Base-by-base conservation (phyloP, 352 stramenopile genomes). In the Phytophthora sansomeana region DNA sequence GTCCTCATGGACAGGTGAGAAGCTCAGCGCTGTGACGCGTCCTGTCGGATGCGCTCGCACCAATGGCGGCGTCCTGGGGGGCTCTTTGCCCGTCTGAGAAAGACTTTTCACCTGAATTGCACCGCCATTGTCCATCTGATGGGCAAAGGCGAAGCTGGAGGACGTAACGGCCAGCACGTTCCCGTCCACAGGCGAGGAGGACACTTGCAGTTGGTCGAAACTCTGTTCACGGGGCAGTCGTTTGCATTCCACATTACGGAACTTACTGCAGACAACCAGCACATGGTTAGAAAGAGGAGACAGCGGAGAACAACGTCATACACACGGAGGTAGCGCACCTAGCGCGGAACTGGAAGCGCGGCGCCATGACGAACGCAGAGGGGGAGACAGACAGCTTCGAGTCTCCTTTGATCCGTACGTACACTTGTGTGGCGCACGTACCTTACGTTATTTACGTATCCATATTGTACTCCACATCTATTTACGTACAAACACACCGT, bases 191-290 rank as follows among this genome's bases (percentile, higher is more conserved):
- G 69, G 61, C 29, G 71, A 63, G 2, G 39, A 21, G 19, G 77
- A 79, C 38, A 91, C 74, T 51, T 92, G 83, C 46, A 95, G 69
- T 57, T 87, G 80, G 38, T 93, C 83, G 53, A 80, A 95, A 57
- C 63, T 78, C 35, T 85, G 72, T 35, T 88, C 85, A 17, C 75
- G 76, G 32, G 80, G 56, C 24, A 79, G 63, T 24, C 59, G 58
- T 57, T 74, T 73, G 72, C 80, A 90, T 71, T 93, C 84, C 30
- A 93, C 62, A 67, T 93, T 93, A 58, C 87, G 84, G 61, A 92
- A 91, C 63, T 95, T 95, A 63, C 87, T 95, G 63, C 26, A 17
- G 6, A 17, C 30, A 42, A 44, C 13, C 5, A 44, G n/a, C 38
- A 44, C 6, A 16, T 14, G 38, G 38, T 44, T 44, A 44, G 16